Base-by-base conservation (phyloP, 176 grass and related monocot genomes). In the Oryza nivara region DNA sequence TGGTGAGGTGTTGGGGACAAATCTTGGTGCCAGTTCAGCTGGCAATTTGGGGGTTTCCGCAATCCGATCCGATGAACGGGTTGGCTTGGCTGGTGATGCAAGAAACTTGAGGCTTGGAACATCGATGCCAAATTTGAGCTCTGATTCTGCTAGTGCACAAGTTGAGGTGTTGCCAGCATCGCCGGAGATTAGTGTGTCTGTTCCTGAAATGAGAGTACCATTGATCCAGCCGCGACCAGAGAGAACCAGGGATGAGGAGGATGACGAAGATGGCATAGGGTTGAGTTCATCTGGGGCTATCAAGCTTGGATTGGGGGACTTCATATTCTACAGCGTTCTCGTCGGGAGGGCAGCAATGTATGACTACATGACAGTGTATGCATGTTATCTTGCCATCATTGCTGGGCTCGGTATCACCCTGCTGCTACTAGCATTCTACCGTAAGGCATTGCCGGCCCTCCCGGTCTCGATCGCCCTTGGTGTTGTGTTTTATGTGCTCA, bases 301-400 rank as follows among this genome's bases (percentile, higher is more conserved):
- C 84, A 98, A 98, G 87, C 90, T 98, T 26, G 96, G 96, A 2
- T 79, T 98, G 79, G 93, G 96, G 22, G 96, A 98, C 75, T 98
- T 98, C 80, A 98, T 98, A 80, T 98, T 95, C 87, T 98, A 98
- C 65, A 95, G 96, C 4, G 92, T 98, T 45, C 81, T 98, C 36
- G 96, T 98, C 0, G 96, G 96, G 56, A 88, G 96, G 75, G 93
- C 96, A 5, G 92, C 96, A 30, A 88, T 93, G 80, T 98, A 95
- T 3, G 93, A 98, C 65, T 98, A 89, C 86, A 98, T 93, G 91
- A 95, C 96, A 45, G 93, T 95, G 36, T 98, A 98, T 2, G 84
- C 91, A 3, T 92, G 91, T 61, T 92, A 92, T 72, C 91, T 92
- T 68, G 91, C 91, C 52, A 92, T 92, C 73, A 92, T 92, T 72